Conservation (phyloP, 140 eudicot species). For the Stevia rebaudiana region DNA sequence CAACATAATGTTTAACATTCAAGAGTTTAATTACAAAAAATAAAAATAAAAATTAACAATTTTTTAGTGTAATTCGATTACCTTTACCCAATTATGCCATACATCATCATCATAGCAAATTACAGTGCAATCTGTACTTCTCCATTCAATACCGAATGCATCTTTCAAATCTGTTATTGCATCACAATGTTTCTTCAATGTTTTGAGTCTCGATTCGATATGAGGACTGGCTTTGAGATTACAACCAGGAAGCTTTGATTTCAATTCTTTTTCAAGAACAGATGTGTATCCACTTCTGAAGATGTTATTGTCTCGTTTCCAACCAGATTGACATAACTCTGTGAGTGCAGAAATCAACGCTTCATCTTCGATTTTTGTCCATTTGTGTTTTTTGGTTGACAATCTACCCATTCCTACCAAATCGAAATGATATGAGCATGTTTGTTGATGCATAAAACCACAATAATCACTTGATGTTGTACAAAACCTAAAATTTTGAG, state of each 20-base stretch:
- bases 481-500: neutral
- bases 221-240: constrained; percentile 45
- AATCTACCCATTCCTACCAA: constrained; percentile 38
- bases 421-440: neutral
- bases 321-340: constrained; percentile 36
- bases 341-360: constrained; percentile 42
- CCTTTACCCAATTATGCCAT: constrained; percentile 51
- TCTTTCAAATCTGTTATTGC: constrained; percentile 40
- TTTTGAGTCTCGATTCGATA: constrained; percentile 44
- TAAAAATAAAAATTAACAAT: neutral
- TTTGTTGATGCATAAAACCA: neutral
- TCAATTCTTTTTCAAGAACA: constrained; percentile 37
- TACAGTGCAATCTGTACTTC: constrained; percentile 25
- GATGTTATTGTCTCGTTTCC: constrained; percentile 38
- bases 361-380: constrained; percentile 43
- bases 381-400: constrained; percentile 28
- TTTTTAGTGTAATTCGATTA: neutral
- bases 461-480: constrained; percentile 1
- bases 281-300: constrained; percentile 41
- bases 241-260: constrained; percentile 45
- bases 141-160: constrained; percentile 35
- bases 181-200: constrained; percentile 43
- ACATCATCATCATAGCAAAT: constrained; percentile 35
- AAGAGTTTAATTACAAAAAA: neutral
- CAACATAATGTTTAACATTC: neutral